These are phyloP conservation scores for Cercospora citrullina DNA, from an alignment of 2,329 filamentous ascomycete genomes.

Conservation along the genomic window DNA sequence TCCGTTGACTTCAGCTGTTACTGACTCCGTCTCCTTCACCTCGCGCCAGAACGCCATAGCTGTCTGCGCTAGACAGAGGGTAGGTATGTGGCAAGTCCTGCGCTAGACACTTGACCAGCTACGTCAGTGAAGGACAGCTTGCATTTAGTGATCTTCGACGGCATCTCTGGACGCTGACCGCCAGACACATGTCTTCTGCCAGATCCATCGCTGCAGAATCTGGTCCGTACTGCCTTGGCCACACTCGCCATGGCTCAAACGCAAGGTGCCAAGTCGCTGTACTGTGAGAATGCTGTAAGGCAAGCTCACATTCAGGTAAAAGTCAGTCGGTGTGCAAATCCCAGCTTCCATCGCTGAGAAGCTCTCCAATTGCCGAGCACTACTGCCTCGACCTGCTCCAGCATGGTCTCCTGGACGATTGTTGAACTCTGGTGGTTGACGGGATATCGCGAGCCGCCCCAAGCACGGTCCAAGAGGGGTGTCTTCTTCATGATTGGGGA, in stretches of 20 bases:
- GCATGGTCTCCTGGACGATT: not conserved
- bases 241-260: not conserved
- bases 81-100: not conserved
- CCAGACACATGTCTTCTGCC: not conserved
- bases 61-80: not conserved
- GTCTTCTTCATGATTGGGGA: no score
- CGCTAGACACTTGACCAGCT: not conserved
- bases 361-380: not conserved
- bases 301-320: not conserved
- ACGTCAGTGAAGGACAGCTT: not conserved
- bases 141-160: not conserved
- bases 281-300: not conserved
- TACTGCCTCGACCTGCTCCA: not conserved
- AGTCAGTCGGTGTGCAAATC: not conserved
- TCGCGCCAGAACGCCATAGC: not conserved
- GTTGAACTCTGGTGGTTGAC: not conserved
- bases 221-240: not conserved
- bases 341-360: not conserved
- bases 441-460: no score
- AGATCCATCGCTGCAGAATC: not conserved
- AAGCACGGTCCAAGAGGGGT: no score
- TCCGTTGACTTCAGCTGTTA: not conserved
- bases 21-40: not conserved
- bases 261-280: not conserved
- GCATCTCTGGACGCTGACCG: not conserved